Evolutionary conservation across 2,329 filamentous ascomycete species (phyloP), one percentile per base, ranked within the genome.

Genomic region (Aspergillus carbonarius): DNA sequence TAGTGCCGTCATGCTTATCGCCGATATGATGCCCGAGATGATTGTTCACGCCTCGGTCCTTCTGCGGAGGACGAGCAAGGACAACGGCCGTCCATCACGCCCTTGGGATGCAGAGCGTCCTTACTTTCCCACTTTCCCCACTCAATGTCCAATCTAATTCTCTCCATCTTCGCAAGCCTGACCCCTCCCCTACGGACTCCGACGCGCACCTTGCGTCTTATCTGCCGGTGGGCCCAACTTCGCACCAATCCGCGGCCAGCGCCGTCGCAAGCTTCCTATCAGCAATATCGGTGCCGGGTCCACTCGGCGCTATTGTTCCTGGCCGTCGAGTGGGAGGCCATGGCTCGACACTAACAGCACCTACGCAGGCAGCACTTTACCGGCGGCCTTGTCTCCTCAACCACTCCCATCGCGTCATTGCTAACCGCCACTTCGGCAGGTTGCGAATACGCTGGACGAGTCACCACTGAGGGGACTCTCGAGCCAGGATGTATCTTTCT

Each of bases 121-220:
- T 32, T 18, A 6, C 44, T 18, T 32, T 6, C 44, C 9, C n/a
- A 12, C 44, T 9, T 32, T 6, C 44, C 9, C n/a, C 44, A 32
- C 8, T n/a, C 18, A 5, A 17, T 9, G 17, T 30, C n/a, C 23
- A 30, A 30, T 17, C 27, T 48, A 27, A 6, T 6, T n/a, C 37
- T 40, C n/a, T 20, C 15, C 15, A 15, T 13, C 40, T 13, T 12
- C 20, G 23, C 37, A 32, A n/a, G 15, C 17, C 37, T 9, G 20
- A 37, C 37, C 23, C 34, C 37, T 53, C 51, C 40, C 51, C 51
- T 54, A 37, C 51, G 51, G 51, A 54, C 37, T 54, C 51, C 51
- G 51, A 54, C 51, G 51, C 51, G 37, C 39, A 18, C 51, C 51
- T 54, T 54, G 51, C 51, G 39, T 54, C 51, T 54, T 54, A 54